A percentile compares a stretch with the other conserved stretches of the same genome.
These are phyloP conservation scores for Tephrocybe sp. DNA, from an alignment of 768 basidiomycete genomes.

Conservation along the genomic window DNA sequence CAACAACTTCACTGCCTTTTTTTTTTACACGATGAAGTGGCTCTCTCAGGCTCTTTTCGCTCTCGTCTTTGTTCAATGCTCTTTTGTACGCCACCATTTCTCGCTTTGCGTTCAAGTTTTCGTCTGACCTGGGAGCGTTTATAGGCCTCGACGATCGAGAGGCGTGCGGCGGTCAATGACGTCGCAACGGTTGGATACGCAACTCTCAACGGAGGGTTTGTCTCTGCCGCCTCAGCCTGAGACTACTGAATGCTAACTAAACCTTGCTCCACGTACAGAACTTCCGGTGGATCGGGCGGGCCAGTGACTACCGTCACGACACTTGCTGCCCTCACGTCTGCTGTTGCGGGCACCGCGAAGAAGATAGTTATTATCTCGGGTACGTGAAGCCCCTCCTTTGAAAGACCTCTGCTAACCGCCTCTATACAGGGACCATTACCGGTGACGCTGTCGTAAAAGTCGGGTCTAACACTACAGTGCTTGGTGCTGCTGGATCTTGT, in stretches of 20 bases:
- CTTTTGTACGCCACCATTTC: conserved; percentile 11
- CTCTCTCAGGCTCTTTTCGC: conserved; percentile 17
- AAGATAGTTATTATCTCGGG: conserved; percentile 47
- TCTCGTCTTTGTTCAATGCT: conserved; percentile 18
- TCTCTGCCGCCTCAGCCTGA: no score
- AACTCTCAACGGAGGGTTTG: conserved; percentile 36
- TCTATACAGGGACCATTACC: conserved; percentile 36
- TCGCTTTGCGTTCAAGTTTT: background rate
- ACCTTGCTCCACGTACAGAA: conserved; percentile 24
- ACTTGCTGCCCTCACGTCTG: conserved; percentile 39
- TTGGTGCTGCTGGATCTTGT: conserved; percentile 41
- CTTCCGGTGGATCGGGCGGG: conserved; percentile 44
- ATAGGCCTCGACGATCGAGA: conserved; percentile 23
- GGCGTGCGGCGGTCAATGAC: conserved; percentile 37
- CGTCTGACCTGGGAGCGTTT: background rate
- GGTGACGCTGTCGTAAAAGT: conserved; percentile 42
- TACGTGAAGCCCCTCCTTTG: conserved; percentile 14
- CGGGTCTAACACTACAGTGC: conserved; percentile 43
- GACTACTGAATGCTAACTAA: background rate
- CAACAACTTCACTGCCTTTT: no score
- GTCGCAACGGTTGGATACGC: conserved; percentile 41
- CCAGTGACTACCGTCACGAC: conserved; percentile 42
- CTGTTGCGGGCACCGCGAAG: conserved; percentile 38
- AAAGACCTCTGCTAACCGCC: background rate
- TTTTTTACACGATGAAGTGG: conserved; percentile 24